These are phyloP conservation scores for Pleodorina starrii DNA, from an alignment of 139 green algal genomes.

Conservation along the genomic window DNA sequence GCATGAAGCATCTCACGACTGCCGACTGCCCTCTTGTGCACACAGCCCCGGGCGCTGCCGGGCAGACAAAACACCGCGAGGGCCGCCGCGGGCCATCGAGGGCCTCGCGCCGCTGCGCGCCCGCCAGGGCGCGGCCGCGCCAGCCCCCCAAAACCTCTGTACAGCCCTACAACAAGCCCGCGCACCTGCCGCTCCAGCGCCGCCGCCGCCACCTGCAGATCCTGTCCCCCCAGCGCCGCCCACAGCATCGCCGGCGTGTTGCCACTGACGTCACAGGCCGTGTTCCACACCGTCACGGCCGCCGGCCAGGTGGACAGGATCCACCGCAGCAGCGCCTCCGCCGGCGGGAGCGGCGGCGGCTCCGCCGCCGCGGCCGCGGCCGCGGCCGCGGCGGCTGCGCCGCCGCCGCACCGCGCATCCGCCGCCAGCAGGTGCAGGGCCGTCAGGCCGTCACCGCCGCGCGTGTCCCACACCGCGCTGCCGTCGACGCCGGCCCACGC, in stretches of 20 bases:
- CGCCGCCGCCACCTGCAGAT: neutral
- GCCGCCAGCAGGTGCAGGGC: conserved; percentile 36
- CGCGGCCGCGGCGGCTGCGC: neutral
- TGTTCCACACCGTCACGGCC: conserved; percentile 24
- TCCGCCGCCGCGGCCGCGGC: neutral
- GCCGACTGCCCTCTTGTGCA: too few relatives aligned
- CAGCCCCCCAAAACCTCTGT: too few relatives aligned
- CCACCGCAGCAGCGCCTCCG: conserved; percentile 20
- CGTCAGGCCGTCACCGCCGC: neutral
- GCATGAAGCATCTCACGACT: too few relatives aligned
- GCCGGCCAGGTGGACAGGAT: neutral
- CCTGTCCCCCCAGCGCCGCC: conserved; percentile 17
- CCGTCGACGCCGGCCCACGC: neutral
- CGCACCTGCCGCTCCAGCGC: too few relatives aligned
- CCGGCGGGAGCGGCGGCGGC: neutral
- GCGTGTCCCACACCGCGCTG: neutral
- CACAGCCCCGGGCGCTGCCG: too few relatives aligned
- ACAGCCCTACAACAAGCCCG: too few relatives aligned
- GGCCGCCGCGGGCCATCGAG: too few relatives aligned
- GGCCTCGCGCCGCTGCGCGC: too few relatives aligned
- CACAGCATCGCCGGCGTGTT: conserved; percentile 29
- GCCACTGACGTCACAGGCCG: conserved; percentile 23
- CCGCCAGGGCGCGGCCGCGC: too few relatives aligned
- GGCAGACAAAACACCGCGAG: too few relatives aligned
- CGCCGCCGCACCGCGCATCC: neutral